These are phyloP conservation scores for Aspergillus sp. DNA, from an alignment of 2,329 filamentous ascomycete genomes.

Conservation along the genomic window DNA sequence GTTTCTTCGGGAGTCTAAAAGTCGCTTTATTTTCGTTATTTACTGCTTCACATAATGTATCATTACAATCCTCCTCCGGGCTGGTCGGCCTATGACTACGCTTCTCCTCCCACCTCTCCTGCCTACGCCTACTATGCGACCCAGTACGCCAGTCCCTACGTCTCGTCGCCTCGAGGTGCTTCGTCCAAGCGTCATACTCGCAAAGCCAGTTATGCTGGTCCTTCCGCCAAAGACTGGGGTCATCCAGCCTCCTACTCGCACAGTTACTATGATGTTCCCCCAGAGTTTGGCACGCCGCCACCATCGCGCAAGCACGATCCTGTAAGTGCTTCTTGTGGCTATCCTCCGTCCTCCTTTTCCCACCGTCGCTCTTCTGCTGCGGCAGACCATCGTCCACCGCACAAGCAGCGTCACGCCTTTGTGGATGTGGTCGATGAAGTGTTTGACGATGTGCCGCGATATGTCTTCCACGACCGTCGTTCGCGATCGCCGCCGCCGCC, in stretches of 20 bases:
- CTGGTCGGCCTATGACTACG: conserved; percentile 45
- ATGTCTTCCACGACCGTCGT: conserved; percentile 42
- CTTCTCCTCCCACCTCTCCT: conserved; percentile 46
- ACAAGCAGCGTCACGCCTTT: conserved; percentile 48
- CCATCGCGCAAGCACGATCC: conserved; percentile 53
- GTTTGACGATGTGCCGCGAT: conserved; percentile 42
- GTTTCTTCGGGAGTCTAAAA: conserved; percentile 5
- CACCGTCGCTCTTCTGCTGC: conserved; percentile 20
- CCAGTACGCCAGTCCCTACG: conserved; percentile 43
- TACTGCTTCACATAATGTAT: conserved; percentile 38
- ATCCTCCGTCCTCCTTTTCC: conserved; percentile 44
- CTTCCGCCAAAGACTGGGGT: conserved; percentile 28
- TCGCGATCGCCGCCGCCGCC: conserved; percentile 16
- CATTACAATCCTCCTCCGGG: conserved; percentile 41
- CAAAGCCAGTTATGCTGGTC: conserved; percentile 48
- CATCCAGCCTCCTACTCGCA: conserved; percentile 35
- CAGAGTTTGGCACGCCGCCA: conserved; percentile 46
- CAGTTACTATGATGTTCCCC: conserved; percentile 41
- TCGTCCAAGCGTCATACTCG: conserved; percentile 48
- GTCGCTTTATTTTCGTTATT: conserved; percentile 14
- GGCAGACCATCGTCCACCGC: conserved; percentile 18
- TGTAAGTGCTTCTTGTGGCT: conserved; percentile 58
- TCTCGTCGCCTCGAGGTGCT: conserved; percentile 35
- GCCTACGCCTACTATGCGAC: conserved; percentile 49
- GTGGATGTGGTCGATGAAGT: conserved; percentile 52